Percentiles rank a stretch among this genome's conserved stretches.
Conservation (phyloP, 306 rosid genomes). For the Lagenaria siceraria region DNA sequence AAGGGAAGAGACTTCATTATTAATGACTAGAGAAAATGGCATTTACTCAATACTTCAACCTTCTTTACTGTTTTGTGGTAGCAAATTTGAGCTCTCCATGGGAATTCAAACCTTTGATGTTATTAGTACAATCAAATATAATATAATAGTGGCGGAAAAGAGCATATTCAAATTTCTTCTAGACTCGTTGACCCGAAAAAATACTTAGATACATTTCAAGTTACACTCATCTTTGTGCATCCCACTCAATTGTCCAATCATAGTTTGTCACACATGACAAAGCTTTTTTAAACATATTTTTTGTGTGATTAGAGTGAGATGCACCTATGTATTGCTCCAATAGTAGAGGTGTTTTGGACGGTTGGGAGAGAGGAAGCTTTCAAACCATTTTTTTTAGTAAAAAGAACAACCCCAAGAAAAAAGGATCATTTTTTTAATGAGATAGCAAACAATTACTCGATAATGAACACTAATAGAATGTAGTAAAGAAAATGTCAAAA, state of each 20-base stretch:
- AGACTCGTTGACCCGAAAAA: background rate
- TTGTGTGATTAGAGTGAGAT: too few species aligned
- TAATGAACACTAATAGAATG: too few species aligned
- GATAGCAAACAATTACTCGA: background rate
- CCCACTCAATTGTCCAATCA: too few species aligned
- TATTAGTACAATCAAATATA: background rate
- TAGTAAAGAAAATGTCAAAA: too few species aligned
- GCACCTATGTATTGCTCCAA: too few species aligned
- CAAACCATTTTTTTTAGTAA: too few species aligned
- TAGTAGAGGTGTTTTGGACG: background rate
- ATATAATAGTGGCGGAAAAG: background rate
- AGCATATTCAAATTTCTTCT: background rate
- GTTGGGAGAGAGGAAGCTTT: background rate
- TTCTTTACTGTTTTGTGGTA: background rate
- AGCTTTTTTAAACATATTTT: too few species aligned
- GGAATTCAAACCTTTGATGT: background rate
- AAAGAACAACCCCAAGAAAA: too few species aligned
- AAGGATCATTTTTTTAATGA: too few species aligned
- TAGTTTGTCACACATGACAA: too few species aligned
- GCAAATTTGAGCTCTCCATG: background rate
- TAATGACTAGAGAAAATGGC: background rate
- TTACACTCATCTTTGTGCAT: too few species aligned
- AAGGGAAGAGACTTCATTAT: background rate
- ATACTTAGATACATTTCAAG: too few species aligned
- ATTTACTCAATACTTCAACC: background rate